Base-by-base conservation (phyloP, 164 flowering plant species). In the Saururus chinensis region DNA sequence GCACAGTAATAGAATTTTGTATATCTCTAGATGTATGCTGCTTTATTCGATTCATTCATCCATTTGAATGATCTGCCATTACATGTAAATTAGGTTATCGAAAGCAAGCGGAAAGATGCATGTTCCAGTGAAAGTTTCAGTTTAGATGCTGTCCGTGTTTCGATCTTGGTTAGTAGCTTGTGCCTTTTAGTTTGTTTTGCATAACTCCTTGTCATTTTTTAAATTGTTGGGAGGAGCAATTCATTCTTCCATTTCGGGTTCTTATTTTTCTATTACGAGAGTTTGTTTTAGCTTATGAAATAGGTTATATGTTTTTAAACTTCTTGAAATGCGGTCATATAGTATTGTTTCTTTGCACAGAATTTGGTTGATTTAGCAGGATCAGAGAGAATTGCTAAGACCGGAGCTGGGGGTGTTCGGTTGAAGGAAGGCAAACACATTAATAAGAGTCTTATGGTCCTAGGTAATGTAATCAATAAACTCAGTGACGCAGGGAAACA, bases 281-380 rank as follows among this genome's bases (percentile, higher is more conserved):
- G 4, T 17, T 45, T 45, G 17, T 12, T 45, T 45, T 12, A 2
- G 17, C 49, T 0, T 30, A 30, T 2, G 4, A 30, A 30, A 30
- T 2, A 30, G 6, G 17, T 45, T 45, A 45, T 45, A 12, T 12
- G 14, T 17, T 45, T 45, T 45, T 3, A 7, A 45, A 45, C 17
- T 45, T 45, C 49, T 8, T 45, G 7, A 45, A 45, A 2, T 12
- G 17, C 17, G 11, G 49, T 17, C 14, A 45, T 2, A 12, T 8
- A 45, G 14, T 17, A 0, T 0, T 45, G 49, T 45, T 30, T 45
- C 14, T 45, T 12, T 12, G 49, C 17, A 17, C 62, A 95, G 99
- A 95, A 95, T 65, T 79, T 95, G 77, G 99, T 95, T 45, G 99
- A 95, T 74, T 77, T 95, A 75, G 98, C 98, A 60, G 99, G 99